phyloP scores from a whole-genome alignment of 2,329 filamentous ascomycete species.

The Pyricularia pennisetigena region DNA sequence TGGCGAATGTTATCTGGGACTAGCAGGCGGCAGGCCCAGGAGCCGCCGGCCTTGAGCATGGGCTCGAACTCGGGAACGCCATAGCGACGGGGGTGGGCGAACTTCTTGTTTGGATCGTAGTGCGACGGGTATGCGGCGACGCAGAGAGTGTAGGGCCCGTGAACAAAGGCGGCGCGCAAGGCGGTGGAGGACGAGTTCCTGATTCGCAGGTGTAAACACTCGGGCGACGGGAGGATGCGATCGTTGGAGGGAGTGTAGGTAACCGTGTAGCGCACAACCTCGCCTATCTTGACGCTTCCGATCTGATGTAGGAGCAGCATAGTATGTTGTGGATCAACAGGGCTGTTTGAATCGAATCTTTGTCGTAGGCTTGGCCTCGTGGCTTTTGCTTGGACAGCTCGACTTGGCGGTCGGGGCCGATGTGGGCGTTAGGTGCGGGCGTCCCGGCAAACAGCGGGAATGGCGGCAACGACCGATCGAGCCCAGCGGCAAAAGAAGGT shows the following conservation, averaged over 20 bases:
- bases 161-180: constrained; percentile 87
- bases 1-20: constrained; percentile 72
- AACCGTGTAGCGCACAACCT: constrained; percentile 83
- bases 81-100: constrained; percentile 57
- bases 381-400: not conserved
- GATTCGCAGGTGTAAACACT: constrained; percentile 73
- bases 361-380: not conserved
- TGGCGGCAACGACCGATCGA: not conserved
- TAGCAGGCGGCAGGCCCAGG: constrained; percentile 69
- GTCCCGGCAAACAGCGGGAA: not conserved
- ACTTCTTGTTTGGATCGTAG: constrained; percentile 76
- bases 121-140: constrained; percentile 75
- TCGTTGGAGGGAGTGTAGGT: constrained; percentile 87
- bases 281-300: constrained; percentile 87
- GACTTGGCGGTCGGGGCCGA: not conserved
- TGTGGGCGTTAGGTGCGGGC: too few species aligned
- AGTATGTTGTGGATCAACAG: constrained; percentile 10
- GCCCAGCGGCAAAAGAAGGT: not conserved
- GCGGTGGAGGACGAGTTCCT: constrained; percentile 88
- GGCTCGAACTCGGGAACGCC: constrained; percentile 89
- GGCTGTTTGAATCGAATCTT: not conserved
- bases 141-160: constrained; percentile 88
- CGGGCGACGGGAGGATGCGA: constrained; percentile 78
- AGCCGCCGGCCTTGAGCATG: constrained; percentile 87
- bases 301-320: constrained; percentile 92